Base-by-base conservation (phyloP, 257 asterid species). In the Phtheirospermum japonicum region DNA sequence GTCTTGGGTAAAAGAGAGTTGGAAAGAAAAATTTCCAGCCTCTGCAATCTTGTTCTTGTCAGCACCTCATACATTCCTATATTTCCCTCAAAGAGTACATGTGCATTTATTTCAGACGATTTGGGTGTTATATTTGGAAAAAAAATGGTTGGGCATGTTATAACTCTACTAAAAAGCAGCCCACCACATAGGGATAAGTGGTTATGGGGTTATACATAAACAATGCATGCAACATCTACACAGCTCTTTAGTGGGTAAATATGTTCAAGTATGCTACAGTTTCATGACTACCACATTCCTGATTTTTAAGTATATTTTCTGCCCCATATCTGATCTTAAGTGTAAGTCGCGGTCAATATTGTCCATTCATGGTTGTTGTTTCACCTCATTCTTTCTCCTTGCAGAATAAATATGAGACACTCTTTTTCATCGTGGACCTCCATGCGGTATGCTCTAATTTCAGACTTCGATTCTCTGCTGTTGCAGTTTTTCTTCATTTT, bases 351-450 rank as follows among this genome's bases (percentile, higher is more conserved):
- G 4, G 53, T 65, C 40, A 55, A 33, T 71, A 49, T 7, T 52
- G 13, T 17, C 28, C 19, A 50, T 31, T 48, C 49, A 31, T 9
- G 5, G 32, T 49, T 45, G 43, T 60, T 69, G 48, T 71, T 70
- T 64, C 53, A 57, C 69, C 69, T 61, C 51, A 48, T 45, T 39
- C 76, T 74, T 71, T 49, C 63, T 76, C 66, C 57, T 70, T 82
- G 89, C 97, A 93, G 97, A 79, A 93, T 73, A 75, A 80, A 12
- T 82, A 85, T 7, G 99, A 89, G 63, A 93, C 99, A 3, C 82
- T 89, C 63, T 93, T 83, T 78, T 87, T 93, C 83, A 89, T 93
- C 48, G 99, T 93, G 83, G 99, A 93, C 77, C 97, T 93, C 66
- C 99, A 93, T 73, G 99, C 99, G 92, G 99, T 93, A 87, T 67